Percentiles rank a stretch among this genome's conserved stretches.
These are phyloP conservation scores for Solanum tarapatanum DNA, from an alignment of 257 asterid species.

Conservation along the genomic window DNA sequence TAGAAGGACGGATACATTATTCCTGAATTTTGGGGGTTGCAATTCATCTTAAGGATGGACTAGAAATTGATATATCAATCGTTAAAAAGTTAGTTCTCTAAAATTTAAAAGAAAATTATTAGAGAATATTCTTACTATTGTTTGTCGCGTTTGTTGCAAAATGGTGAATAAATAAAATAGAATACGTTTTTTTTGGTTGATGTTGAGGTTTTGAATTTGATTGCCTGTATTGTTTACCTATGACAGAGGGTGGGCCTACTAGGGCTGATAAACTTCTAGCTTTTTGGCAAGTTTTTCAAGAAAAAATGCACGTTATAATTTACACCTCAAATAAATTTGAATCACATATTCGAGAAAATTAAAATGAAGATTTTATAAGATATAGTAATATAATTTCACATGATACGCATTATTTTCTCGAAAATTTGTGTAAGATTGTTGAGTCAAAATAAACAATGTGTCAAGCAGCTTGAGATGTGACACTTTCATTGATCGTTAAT, in stretches of 20 bases:
- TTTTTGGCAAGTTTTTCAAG: not conserved
- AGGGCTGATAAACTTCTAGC: not conserved
- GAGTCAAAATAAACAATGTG: not conserved
- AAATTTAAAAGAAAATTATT: not conserved
- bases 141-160: not conserved
- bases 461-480: not conserved
- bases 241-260: not conserved
- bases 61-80: not conserved
- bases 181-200: not conserved
- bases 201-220: not conserved
- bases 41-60: not conserved
- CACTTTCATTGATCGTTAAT: not conserved
- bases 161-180: not conserved
- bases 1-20: not conserved
- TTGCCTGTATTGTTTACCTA: not conserved
- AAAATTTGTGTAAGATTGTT: not conserved
- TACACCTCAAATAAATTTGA: not conserved
- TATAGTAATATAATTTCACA: not conserved
- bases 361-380: not conserved
- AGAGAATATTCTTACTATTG: not conserved
- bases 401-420: not conserved
- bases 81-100: not conserved
- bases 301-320: not conserved
- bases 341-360: accelerated
- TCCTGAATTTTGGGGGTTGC: not conserved